Evolutionary conservation across 164 flowering plant genomes (phyloP).

Genomic region (Brasenia schreberi): DNA sequence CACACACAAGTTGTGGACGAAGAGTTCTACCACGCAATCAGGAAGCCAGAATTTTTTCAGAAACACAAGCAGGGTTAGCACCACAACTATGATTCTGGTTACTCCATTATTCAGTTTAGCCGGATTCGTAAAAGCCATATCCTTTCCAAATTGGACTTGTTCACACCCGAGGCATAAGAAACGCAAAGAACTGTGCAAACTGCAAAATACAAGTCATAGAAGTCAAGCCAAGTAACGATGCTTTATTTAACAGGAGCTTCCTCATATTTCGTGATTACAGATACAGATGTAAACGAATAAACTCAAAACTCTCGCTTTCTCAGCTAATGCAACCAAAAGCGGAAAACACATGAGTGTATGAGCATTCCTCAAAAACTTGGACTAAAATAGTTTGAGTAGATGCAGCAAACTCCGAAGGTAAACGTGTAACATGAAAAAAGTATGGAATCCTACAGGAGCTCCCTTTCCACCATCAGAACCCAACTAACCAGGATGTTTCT

Average conservation of each 20-base stretch:
- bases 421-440: not conserved
- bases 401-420: not conserved
- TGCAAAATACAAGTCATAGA: too few species aligned
- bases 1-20: too few species aligned
- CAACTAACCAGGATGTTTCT: not conserved
- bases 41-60: too few species aligned
- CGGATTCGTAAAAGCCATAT: too few species aligned
- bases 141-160: too few species aligned
- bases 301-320: constrained; percentile 16
- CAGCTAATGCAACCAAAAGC: constrained; percentile 42
- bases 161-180: too few species aligned
- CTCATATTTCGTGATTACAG: not conserved
- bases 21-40: too few species aligned
- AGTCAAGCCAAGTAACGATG: not conserved
- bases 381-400: not conserved
- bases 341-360: constrained; percentile 29
- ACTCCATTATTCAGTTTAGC: too few species aligned
- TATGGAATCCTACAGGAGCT: not conserved
- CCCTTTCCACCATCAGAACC: not conserved
- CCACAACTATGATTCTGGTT: too few species aligned
- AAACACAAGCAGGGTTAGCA: too few species aligned
- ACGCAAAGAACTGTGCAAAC: too few species aligned
- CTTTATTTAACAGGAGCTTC: not conserved
- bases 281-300: constrained; percentile 1
- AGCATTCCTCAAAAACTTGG: not conserved